phyloP scores from a whole-genome alignment of 306 rosid species.

The Clitoria ternatea region DNA sequence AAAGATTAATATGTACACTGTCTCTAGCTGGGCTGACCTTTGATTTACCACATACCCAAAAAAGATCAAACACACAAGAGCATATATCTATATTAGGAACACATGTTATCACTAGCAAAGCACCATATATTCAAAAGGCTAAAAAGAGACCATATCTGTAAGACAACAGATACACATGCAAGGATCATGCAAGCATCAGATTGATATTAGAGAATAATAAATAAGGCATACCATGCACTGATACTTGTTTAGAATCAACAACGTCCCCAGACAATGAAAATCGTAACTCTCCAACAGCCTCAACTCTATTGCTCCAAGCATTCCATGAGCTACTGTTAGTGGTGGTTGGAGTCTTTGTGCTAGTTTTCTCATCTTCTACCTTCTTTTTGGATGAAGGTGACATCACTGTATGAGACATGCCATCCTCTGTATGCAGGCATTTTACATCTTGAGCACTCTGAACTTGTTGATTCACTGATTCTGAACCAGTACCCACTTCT shows the following conservation, averaged over 20 bases:
- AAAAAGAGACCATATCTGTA: neutral
- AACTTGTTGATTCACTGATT: slow-evolving; percentile 26
- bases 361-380: slow-evolving; percentile 26
- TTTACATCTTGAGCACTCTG: slow-evolving; percentile 33
- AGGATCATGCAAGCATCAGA: slow-evolving; percentile 8
- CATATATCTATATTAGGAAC: neutral
- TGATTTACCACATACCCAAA: neutral
- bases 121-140: neutral
- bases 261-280: slow-evolving; percentile 76
- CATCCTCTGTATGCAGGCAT: slow-evolving; percentile 23
- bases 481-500: slow-evolving; percentile 26
- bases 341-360: slow-evolving; percentile 27
- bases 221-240: slow-evolving; percentile 46
- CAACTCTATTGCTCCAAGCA: slow-evolving; percentile 87
- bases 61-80: neutral
- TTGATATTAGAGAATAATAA: slow-evolving; percentile 1
- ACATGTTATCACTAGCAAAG: neutral
- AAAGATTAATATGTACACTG: neutral
- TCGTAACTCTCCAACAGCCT: slow-evolving; percentile 60
- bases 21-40: neutral
- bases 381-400: slow-evolving; percentile 22
- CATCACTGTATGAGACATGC: slow-evolving; percentile 13
- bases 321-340: slow-evolving; percentile 60
- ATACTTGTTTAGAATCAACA: slow-evolving; percentile 35
- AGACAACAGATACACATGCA: neutral